These are phyloP conservation scores for Novymonas esmeraldas DNA, from an alignment of 208 protist genomes.

Conservation along the genomic window DNA sequence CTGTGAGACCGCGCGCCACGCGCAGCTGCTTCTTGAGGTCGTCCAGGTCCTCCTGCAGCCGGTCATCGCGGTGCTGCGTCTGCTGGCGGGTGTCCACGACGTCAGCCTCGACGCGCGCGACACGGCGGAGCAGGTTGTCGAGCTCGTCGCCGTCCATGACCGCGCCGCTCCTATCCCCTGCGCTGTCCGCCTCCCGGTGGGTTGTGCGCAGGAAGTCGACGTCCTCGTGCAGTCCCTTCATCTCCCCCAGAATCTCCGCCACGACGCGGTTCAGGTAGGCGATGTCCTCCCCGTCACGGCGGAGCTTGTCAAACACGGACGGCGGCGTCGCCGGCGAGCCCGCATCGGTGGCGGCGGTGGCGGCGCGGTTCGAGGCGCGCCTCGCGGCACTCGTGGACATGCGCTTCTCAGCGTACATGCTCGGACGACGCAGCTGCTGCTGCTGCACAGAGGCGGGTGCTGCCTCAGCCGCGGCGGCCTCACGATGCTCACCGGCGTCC, in stretches of 20 bases:
- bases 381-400: constrained; percentile 16
- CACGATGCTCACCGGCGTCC: constrained; percentile 30
- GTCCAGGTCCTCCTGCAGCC: constrained; percentile 41
- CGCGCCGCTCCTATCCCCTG: neutral
- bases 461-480: neutral
- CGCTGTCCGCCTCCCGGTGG: neutral
- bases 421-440: constrained; percentile 16
- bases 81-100: constrained; percentile 32
- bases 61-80: constrained; percentile 27
- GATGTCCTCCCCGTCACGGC: constrained; percentile 75
- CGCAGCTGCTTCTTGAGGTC: constrained; percentile 38
- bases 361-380: constrained; percentile 10
- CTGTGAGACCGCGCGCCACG: constrained; percentile 32
- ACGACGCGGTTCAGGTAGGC: constrained; percentile 90
- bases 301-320: constrained; percentile 55
- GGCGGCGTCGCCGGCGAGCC: neutral
- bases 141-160: neutral
- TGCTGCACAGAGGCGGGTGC: constrained; percentile 1
- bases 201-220: constrained; percentile 64
- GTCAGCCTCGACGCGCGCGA: constrained; percentile 33
- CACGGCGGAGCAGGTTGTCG: constrained; percentile 20
- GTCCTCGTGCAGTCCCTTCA: constrained; percentile 78
- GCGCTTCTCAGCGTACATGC: constrained; percentile 27
- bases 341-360: neutral
- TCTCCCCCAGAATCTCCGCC: constrained; percentile 86